Conservation (phyloP, 495 filamentous ascomycete genomes). For the Gamarada debralockiae region DNA sequence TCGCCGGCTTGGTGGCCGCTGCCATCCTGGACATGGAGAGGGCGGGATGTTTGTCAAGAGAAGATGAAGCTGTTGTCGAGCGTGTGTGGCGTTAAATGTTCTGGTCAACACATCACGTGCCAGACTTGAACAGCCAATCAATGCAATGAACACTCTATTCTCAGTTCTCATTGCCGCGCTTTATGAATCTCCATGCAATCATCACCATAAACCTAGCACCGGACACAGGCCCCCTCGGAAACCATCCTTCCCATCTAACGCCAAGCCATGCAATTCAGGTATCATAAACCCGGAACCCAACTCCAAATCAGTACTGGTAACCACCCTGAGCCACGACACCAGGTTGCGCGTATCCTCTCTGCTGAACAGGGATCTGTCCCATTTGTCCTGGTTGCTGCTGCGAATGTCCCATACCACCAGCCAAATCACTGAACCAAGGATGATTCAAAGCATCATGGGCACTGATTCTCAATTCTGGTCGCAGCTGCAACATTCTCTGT, state of each 20-base stretch:
- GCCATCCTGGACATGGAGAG: no score
- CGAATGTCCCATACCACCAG: constrained; percentile 14
- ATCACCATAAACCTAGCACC: background rate
- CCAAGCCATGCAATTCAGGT: background rate
- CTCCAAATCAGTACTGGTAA: constrained; percentile 18
- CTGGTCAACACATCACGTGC: no score
- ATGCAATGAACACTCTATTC: no score
- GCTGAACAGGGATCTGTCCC: constrained; percentile 15
- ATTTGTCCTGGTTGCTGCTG: constrained; percentile 4
- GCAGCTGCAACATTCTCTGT: constrained; percentile 83
- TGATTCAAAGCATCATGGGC: constrained; percentile 82
- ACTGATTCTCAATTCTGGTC: constrained; percentile 87
- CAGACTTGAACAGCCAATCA: no score
- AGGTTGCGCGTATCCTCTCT: constrained; percentile 21
- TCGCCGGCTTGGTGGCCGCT: no score
- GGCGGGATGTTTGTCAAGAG: no score
- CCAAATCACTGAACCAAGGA: constrained; percentile 67
- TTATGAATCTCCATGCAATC: background rate
- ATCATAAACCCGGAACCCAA: constrained; percentile 2
- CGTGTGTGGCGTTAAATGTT: no score
- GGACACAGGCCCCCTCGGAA: background rate
- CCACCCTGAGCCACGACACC: constrained; percentile 12
- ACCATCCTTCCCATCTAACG: background rate
- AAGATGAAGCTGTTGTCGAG: no score
- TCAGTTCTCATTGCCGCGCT: no score